Percentiles rank a stretch among this genome's conserved stretches.
phyloP scores from a whole-genome alignment of 441 rosid genomes.

The Dalechampia spathulata region DNA sequence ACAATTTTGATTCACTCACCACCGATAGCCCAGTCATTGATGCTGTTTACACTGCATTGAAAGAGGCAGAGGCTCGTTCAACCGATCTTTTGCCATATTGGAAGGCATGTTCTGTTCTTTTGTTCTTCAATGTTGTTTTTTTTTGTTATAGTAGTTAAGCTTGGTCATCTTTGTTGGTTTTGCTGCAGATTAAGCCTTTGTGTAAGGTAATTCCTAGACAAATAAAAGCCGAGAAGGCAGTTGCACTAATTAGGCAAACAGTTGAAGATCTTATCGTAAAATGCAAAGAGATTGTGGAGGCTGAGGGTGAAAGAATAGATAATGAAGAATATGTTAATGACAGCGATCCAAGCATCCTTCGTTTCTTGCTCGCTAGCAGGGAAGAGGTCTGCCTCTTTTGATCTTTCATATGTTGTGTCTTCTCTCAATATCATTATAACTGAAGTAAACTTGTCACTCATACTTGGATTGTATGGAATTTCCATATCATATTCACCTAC shows the following conservation, averaged over 20 bases:
- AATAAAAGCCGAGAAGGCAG: conserved; percentile 84
- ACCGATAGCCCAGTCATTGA: conserved; percentile 84
- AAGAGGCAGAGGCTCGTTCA: conserved; percentile 91
- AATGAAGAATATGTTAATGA: conserved; percentile 94
- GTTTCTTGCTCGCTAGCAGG: conserved; percentile 90
- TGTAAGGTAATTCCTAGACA: conserved; percentile 88
- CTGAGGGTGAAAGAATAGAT: conserved; percentile 76
- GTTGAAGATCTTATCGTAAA: conserved; percentile 79
- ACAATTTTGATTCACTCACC: conserved; percentile 73
- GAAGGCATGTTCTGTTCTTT: conserved; percentile 49
- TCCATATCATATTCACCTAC: background rate
- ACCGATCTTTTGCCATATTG: conserved; percentile 90
- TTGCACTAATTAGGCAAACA: conserved; percentile 51
- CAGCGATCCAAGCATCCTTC: conserved; percentile 81
- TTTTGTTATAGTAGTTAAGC: background rate
- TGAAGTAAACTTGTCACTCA: background rate
- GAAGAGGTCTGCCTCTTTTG: conserved; percentile 56
- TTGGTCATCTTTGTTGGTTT: background rate
- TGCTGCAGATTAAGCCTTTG: conserved; percentile 46
- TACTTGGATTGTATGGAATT: background rate
- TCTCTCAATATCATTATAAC: background rate
- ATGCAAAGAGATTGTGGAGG: conserved; percentile 85
- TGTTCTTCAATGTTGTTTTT: background rate
- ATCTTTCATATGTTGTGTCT: background rate
- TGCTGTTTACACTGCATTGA: conserved; percentile 83